Evolutionary conservation across 139 green algal species (phyloP).

Genomic region (Chlorella sp.): DNA sequence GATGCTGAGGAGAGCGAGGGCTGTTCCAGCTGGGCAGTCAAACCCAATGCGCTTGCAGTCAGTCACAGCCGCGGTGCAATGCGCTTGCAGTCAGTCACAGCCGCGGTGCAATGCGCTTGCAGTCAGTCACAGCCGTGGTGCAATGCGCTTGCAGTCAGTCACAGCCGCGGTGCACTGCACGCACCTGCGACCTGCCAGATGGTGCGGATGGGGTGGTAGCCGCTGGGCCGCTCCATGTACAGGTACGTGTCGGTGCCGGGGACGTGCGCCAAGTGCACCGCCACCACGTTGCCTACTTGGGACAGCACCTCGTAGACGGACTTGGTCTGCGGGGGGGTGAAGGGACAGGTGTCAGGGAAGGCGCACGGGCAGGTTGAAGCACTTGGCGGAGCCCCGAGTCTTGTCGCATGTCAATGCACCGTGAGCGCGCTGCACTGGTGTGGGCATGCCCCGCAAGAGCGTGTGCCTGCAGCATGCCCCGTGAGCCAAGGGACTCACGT

Average conservation of each 20-base stretch:
- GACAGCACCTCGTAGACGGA: constrained; percentile 7
- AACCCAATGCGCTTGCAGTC: no score
- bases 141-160: no score
- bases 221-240: constrained; percentile 32
- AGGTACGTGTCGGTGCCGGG: constrained; percentile 23
- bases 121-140: no score
- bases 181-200: background rate
- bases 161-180: no score
- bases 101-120: no score
- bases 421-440: background rate
- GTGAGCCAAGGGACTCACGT: background rate
- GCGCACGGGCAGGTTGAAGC: background rate
- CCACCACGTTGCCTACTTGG: constrained; percentile 23
- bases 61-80: no score
- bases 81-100: no score
- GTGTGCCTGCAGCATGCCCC: background rate
- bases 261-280: constrained; percentile 28
- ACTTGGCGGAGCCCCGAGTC: no score
- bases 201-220: constrained; percentile 14
- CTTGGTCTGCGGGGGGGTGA: background rate
- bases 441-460: background rate
- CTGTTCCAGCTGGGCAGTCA: no score
- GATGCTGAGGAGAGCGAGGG: no score
- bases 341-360: no score
- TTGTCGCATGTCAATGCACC: background rate